Percentiles rank a stretch among this genome's conserved stretches.
These are phyloP conservation scores for Claviceps citrina DNA, from an alignment of 2,329 filamentous ascomycete genomes.

Conservation along the genomic window DNA sequence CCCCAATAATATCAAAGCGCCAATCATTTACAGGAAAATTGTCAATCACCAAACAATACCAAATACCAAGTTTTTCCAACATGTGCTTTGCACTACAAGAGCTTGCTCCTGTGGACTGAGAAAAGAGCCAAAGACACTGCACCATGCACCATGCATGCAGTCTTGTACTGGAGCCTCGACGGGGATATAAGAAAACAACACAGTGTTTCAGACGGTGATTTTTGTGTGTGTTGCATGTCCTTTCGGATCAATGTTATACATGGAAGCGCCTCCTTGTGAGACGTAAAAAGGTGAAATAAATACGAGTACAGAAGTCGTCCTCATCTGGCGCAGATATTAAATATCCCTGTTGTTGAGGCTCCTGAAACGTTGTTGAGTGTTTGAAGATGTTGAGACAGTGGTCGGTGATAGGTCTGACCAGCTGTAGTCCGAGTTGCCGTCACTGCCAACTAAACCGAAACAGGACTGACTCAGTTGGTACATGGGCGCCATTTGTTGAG, in stretches of 20 bases:
- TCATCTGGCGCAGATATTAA: neutral
- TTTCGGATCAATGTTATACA: neutral
- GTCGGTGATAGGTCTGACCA: conserved; percentile 31
- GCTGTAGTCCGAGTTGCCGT: conserved; percentile 29
- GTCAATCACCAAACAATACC: too few relatives aligned
- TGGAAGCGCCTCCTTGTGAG: neutral
- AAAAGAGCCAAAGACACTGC: too few relatives aligned
- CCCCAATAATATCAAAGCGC: neutral
- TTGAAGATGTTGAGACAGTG: conserved; percentile 18
- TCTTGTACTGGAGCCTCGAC: too few relatives aligned
- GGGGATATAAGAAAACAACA: neutral
- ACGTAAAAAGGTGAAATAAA: neutral
- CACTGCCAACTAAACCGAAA: conserved; percentile 22
- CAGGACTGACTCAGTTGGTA: conserved; percentile 25
- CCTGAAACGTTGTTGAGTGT: conserved; percentile 9
- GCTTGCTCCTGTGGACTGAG: too few relatives aligned
- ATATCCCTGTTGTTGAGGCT: conserved; percentile 12
- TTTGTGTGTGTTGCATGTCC: neutral
- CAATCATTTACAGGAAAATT: too few relatives aligned
- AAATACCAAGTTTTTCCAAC: too few relatives aligned
- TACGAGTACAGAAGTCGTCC: neutral
- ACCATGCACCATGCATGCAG: too few relatives aligned
- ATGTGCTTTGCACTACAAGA: too few relatives aligned
- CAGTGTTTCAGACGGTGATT: neutral
- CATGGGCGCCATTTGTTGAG: conserved; percentile 17